Conservation (phyloP, 106 monocot genomes). For the Acorus calamus region DNA sequence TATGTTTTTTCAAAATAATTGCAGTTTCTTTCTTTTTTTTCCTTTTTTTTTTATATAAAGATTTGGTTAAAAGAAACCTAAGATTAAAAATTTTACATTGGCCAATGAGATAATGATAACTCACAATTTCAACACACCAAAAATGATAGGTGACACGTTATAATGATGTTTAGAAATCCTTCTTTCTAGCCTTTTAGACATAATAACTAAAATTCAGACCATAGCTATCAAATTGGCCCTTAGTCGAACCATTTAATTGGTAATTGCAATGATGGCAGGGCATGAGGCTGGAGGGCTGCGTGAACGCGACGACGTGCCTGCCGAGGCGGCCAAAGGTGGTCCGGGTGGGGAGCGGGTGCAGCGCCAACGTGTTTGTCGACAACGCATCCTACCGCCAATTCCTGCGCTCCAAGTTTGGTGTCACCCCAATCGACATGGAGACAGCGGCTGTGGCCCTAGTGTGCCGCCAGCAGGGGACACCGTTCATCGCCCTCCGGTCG, state of each 20-base stretch:
- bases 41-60: background rate
- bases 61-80: background rate
- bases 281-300: slow-evolving; percentile 23
- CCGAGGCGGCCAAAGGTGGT: slow-evolving; percentile 18
- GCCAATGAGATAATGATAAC: too few species aligned
- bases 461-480: slow-evolving; percentile 19
- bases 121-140: too few species aligned
- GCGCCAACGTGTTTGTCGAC: slow-evolving; percentile 34
- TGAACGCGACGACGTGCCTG: slow-evolving; percentile 41
- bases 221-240: too few species aligned
- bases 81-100: background rate
- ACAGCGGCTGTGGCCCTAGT: slow-evolving; percentile 45
- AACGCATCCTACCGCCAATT: slow-evolving; percentile 49
- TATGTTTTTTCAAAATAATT: background rate
- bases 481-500: slow-evolving; percentile 37
- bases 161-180: too few species aligned
- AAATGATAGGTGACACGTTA: too few species aligned
- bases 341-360: slow-evolving; percentile 26
- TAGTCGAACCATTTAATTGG: too few species aligned
- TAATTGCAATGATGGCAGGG: slow-evolving; percentile 1
- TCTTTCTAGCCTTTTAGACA: too few species aligned
- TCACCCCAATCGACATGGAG: slow-evolving; percentile 53
- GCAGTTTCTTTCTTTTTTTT: too few species aligned
- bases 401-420: slow-evolving; percentile 27
- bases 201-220: too few species aligned